Percentiles rank a stretch among this genome's conserved stretches.
Conservation (phyloP, 257 asterid species). For the Gentiana macrophylla region DNA sequence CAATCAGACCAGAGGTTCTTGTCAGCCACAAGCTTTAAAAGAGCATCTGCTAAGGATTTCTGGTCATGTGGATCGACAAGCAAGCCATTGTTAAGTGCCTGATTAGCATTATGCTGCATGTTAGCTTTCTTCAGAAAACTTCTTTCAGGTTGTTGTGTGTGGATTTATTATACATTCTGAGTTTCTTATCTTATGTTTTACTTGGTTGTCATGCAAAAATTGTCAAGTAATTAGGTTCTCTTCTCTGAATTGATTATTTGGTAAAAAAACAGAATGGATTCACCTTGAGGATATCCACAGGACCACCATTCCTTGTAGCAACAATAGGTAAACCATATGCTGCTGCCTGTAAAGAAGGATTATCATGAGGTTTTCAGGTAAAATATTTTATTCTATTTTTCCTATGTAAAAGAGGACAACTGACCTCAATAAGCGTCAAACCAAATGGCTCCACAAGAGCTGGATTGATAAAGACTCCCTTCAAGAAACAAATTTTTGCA, state of each 20-base stretch:
- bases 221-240: not conserved
- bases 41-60: constrained; percentile 49
- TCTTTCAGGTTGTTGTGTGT: not conserved
- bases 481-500: constrained; percentile 14
- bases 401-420: constrained; percentile 6
- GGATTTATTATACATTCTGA: not conserved
- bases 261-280: not conserved
- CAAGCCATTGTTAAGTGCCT: constrained; percentile 58
- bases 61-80: constrained; percentile 61
- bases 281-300: constrained; percentile 61
- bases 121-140: not conserved
- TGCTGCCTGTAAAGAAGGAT: constrained; percentile 43
- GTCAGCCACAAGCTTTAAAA: constrained; percentile 56
- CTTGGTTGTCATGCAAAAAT: not conserved
- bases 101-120: constrained; percentile 1
- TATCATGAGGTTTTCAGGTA: not conserved
- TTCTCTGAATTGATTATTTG: not conserved
- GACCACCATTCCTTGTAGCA: constrained; percentile 65
- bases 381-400: not conserved
- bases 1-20: constrained; percentile 55
- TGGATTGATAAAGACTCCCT: constrained; percentile 76
- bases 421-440: constrained; percentile 65
- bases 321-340: constrained; percentile 64
- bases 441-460: constrained; percentile 71
- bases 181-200: not conserved